Conservation (phyloP, 345 rosid species). For the Durio zibethinus region DNA sequence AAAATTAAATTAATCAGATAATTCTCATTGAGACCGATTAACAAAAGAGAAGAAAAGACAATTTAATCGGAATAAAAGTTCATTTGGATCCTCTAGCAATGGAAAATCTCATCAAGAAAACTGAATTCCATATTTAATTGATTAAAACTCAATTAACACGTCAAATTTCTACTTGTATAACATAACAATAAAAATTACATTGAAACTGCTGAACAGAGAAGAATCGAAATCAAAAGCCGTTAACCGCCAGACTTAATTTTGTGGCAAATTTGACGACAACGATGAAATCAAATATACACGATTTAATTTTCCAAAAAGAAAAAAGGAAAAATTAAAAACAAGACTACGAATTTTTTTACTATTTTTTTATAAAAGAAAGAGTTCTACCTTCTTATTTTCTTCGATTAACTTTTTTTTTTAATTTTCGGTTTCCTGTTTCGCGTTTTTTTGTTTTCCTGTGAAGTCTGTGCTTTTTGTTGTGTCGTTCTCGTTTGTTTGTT, state of each 20-base stretch:
- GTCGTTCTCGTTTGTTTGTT: constrained; percentile 11
- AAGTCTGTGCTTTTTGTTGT: neutral
- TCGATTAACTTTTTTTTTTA: neutral
- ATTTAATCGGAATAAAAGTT: neutral
- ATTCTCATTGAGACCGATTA: neutral
- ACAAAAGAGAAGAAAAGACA: neutral
- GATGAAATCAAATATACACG: neutral
- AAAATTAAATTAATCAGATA: neutral
- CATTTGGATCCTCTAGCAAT: constrained; percentile 7
- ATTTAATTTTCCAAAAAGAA: neutral
- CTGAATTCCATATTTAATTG: neutral
- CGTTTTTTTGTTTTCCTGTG: neutral
- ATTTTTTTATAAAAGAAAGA: neutral
- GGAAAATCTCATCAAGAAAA: neutral
- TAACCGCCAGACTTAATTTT: neutral
- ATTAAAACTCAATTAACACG: neutral
- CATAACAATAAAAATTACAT: neutral
- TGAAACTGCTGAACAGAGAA: neutral
- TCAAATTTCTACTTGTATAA: neutral
- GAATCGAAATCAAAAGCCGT: neutral
- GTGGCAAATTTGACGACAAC: neutral
- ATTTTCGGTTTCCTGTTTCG: neutral
- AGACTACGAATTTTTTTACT: neutral
- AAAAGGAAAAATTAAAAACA: neutral
- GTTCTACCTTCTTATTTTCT: constrained; percentile 20